Base-by-base conservation (phyloP, 2,329 filamentous ascomycete species). In the Aspergillus clavatus region DNA sequence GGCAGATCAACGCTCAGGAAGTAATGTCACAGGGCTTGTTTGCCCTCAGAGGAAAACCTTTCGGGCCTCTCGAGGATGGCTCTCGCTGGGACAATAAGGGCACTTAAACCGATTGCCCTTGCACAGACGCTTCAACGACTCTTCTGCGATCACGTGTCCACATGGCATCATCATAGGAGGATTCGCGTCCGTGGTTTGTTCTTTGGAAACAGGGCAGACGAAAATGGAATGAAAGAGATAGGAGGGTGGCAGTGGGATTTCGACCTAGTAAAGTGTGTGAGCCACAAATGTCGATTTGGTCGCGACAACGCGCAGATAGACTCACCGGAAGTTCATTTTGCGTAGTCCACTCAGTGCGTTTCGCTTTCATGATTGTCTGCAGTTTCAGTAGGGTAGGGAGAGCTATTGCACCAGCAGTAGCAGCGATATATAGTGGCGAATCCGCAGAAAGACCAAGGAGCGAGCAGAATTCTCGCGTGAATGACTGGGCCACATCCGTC, bases 101-200 rank as follows among this genome's bases (percentile, higher is more conserved):
- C 93, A 98, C 68, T 98, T 98, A 76, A 94, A 94, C 48, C 85
- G 75, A 33, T 74, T 79, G 0, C 85, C 84, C 69, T 94, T 95
- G 43, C 83, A 83, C 33, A 97, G 76, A 60, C 83, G 83, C 48
- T 86, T 81, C 40, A 98, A 72, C 26, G 85, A 89, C 60, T 96
- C 90, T 53, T 83, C 80, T 14, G 89, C 90, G 48, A 98, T 84
- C 42, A 96, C 91, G 70, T 98, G 93, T 5, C 93, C 91, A 62
- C 93, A 98, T 0, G 88, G 87, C 62, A 98, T 83, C 80, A 96
- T 93, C 86, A 97, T 94, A 2, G 93, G 89, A 8, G 93, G 93
- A 65, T 98, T 98, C 19, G 78, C 72, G 60, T 95, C 89, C 0
- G 91, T 98, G 0, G 87, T 89, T 68, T 98, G 93, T 63, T 96